Base-by-base conservation (phyloP, 2,329 filamentous ascomycete species). In the Ophiocordyceps sinensis region DNA sequence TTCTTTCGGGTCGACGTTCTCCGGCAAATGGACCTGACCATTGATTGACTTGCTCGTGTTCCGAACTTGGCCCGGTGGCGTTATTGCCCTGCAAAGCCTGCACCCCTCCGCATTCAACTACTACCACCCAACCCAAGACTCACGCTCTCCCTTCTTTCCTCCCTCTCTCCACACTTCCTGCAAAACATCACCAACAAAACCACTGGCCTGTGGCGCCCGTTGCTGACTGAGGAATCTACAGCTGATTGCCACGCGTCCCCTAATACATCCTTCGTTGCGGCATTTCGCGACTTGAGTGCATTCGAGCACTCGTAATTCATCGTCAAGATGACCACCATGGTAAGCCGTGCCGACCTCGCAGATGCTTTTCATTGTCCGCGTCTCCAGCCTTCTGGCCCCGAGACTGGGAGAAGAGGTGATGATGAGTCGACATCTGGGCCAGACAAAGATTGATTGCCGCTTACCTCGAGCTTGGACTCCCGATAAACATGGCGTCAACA, bases 301-400 rank as follows among this genome's bases (percentile, higher is more conserved):
- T 53, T 45, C 49, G 46, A 50, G 47, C 43, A 47, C 34, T 30
- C 31, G 38, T 38, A 38, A 29, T 36, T 43, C 45, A 45, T 47
- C 41, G 49, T 47, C 52, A 64, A 53, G 32, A 71, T 71, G 68
- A 70, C 68, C 46, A 71, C 68, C 45, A 71, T 71, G 68, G 68
- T 71, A 65, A 46, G 67, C 51, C 21, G 29, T 12, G 28, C 21
- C 35, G n/a, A n/a, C 29, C 28, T 13, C 8, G 14, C 15, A 9
- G 15, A 32, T 17, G 15, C 21, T 17, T 26, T 28, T 28, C 36
- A 23, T 13, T 9, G 9, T 31, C 11, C 29, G 17, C 30, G 6
- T 17, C 17, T 37, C n/a, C 36, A 19, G 11, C 35, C 35, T 19
- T 14, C 35, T 5, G 12, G 7, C 13, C 19, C 17, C 9, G 23